phyloP scores from a whole-genome alignment of 2,329 filamentous ascomycete species.

The Pezicula radicicola region DNA sequence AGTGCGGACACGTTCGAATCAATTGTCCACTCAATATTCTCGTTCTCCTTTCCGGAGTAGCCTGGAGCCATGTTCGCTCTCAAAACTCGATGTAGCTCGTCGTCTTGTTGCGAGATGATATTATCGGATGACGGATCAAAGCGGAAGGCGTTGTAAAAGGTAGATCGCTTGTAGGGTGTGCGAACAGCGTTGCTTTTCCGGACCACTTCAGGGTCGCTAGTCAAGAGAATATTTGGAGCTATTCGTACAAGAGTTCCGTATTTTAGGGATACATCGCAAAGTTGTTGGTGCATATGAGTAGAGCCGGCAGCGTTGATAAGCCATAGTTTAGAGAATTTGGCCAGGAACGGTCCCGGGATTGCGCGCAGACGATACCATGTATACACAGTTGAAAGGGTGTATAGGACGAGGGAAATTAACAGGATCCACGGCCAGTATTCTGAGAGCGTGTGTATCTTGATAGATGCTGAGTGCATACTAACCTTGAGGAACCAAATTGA shows the following conservation, averaged over 20 bases:
- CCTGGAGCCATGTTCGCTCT: constrained; percentile 46
- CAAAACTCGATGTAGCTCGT: constrained; percentile 38
- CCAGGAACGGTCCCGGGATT: constrained; percentile 14
- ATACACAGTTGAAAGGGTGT: constrained; percentile 2
- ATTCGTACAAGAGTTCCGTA: constrained; percentile 32
- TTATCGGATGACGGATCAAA: constrained; percentile 51
- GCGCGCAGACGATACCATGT: constrained; percentile 12
- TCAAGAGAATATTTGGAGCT: constrained; percentile 36
- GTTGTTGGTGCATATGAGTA: neutral
- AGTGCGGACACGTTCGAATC: constrained; percentile 43
- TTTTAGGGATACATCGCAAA: neutral
- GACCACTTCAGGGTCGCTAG: constrained; percentile 35
- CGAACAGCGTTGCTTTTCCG: constrained; percentile 34
- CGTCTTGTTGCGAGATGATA: constrained; percentile 46
- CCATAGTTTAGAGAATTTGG: constrained; percentile 15
- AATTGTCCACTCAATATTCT: constrained; percentile 43
- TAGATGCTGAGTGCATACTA: too few species aligned
- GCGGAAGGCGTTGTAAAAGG: constrained; percentile 44
- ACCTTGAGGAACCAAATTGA: too few species aligned
- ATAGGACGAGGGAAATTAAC: neutral
- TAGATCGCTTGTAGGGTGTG: constrained; percentile 32
- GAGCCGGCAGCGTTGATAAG: constrained; percentile 1
- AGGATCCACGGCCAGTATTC: neutral
- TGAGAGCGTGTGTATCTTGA: too few species aligned
- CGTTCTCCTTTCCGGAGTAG: constrained; percentile 50